A percentile compares a stretch with the other conserved stretches of the same genome.
Conservation (phyloP, 495 filamentous ascomycete genomes). For the Aspergillus sparsus region DNA sequence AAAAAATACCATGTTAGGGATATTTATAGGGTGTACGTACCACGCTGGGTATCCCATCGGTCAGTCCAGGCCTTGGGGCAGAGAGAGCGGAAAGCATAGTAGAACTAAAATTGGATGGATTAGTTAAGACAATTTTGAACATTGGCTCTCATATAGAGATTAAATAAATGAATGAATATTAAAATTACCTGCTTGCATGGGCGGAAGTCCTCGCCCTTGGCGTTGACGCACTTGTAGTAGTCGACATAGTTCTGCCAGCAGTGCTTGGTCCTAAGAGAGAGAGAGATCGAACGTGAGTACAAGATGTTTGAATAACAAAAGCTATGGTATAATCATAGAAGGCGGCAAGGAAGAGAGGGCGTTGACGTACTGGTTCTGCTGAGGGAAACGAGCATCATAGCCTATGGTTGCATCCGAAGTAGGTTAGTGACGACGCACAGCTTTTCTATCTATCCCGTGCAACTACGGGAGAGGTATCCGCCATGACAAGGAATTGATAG, state of each 20-base stretch:
- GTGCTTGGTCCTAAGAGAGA: slow-evolving; percentile 62
- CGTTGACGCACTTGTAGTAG: slow-evolving; percentile 98
- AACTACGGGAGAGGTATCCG: slow-evolving; percentile 19
- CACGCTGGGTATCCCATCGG: slow-evolving; percentile 96
- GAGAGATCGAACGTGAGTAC: neutral
- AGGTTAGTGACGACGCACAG: slow-evolving; percentile 32
- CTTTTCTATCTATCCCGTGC: neutral
- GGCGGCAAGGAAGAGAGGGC: no score
- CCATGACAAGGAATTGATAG: slow-evolving; percentile 16
- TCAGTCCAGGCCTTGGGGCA: slow-evolving; percentile 94
- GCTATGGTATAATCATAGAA: no score
- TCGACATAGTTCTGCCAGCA: slow-evolving; percentile 99
- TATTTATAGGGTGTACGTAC: slow-evolving; percentile 57
- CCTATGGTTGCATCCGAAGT: slow-evolving; percentile 55
- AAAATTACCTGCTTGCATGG: slow-evolving; percentile 87
- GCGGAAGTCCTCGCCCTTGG: slow-evolving; percentile 98
- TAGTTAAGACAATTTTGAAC: slow-evolving; percentile 13
- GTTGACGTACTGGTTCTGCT: slow-evolving; percentile 79
- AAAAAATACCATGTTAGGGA: neutral
- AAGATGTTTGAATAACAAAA: neutral
- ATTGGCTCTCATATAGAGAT: neutral
- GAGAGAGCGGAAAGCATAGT: slow-evolving; percentile 90
- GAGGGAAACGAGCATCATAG: slow-evolving; percentile 98
- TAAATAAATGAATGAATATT: neutral
- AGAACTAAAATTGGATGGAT: slow-evolving; percentile 63